Conservation (phyloP, 331 rosid species). For the Telfairia occidentalis region DNA sequence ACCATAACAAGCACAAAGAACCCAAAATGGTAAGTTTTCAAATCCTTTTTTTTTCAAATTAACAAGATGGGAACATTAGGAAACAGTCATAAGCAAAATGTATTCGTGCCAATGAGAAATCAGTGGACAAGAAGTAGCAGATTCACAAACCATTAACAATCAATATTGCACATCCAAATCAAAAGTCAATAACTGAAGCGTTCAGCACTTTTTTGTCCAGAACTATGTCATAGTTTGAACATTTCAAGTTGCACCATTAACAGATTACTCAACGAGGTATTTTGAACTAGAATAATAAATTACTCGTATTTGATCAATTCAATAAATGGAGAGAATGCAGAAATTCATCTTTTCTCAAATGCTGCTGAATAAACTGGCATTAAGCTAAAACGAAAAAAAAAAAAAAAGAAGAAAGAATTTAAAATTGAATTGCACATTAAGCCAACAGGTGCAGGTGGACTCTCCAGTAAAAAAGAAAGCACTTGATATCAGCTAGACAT, state of each 20-base stretch:
- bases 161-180: neutral
- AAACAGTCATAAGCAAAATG: neutral
- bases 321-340: conserved; percentile 3
- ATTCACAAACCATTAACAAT: conserved; percentile 2
- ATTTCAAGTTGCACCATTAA: neutral
- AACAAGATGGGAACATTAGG: neutral
- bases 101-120: neutral
- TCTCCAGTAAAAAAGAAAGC: neutral
- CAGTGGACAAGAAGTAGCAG: neutral
- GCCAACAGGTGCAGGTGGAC: neutral
- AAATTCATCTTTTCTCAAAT: neutral
- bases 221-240: neutral
- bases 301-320: neutral
- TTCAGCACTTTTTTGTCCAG: neutral
- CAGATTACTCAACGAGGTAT: neutral
- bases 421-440: neutral
- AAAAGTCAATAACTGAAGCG: neutral
- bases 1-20: conserved; percentile 12
- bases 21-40: conserved; percentile 1
- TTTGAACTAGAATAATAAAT: neutral
- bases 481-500: neutral
- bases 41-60: neutral
- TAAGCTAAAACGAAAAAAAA: neutral
- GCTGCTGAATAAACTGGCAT: neutral
- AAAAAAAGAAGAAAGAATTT: neutral